Evolutionary conservation across 495 filamentous ascomycete species (phyloP).

Genomic region (Neurospora tetraspora): DNA sequence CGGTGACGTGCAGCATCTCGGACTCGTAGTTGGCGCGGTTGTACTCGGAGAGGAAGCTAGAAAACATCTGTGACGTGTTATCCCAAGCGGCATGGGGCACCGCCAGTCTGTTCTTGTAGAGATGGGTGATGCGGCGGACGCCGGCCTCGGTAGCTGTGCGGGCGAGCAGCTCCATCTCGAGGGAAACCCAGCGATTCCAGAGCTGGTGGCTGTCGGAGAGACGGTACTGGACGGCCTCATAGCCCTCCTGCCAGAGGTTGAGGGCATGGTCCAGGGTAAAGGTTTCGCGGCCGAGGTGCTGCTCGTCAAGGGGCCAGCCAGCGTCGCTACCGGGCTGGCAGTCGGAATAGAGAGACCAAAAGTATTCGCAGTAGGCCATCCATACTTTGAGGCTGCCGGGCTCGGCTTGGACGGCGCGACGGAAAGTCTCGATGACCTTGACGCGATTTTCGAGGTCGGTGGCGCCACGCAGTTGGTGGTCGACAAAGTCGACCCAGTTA

Average conservation of each 20-base stretch:
- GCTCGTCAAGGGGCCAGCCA: conserved; percentile 68
- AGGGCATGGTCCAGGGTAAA: conserved; percentile 68
- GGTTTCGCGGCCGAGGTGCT: conserved; percentile 60
- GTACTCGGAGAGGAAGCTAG: conserved; percentile 68
- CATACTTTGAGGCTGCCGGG: conserved; percentile 77
- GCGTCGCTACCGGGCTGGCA: conserved; percentile 46
- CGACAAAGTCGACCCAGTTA: conserved; percentile 19
- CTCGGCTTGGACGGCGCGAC: conserved; percentile 72
- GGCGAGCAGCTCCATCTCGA: conserved; percentile 45
- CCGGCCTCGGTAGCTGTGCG: conserved; percentile 45
- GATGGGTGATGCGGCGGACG: conserved; percentile 51
- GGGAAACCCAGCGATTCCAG: conserved; percentile 76
- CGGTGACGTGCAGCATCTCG: conserved; percentile 63
- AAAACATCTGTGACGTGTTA: conserved; percentile 73
- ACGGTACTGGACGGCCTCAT: conserved; percentile 68
- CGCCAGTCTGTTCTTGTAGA: conserved; percentile 65
- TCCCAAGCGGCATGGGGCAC: conserved; percentile 81
- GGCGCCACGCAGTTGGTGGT: conserved; percentile 40
- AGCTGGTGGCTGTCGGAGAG: conserved; percentile 76
- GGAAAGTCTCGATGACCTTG: conserved; percentile 73
- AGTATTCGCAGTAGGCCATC: conserved; percentile 80
- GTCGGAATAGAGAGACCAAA: conserved; percentile 63
- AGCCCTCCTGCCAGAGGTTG: conserved; percentile 69
- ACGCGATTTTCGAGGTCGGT: conserved; percentile 46
- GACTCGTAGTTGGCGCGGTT: conserved; percentile 66